Evolutionary conservation across 768 basidiomycete species (phyloP).

Genomic region (Lactarius sp.): DNA sequence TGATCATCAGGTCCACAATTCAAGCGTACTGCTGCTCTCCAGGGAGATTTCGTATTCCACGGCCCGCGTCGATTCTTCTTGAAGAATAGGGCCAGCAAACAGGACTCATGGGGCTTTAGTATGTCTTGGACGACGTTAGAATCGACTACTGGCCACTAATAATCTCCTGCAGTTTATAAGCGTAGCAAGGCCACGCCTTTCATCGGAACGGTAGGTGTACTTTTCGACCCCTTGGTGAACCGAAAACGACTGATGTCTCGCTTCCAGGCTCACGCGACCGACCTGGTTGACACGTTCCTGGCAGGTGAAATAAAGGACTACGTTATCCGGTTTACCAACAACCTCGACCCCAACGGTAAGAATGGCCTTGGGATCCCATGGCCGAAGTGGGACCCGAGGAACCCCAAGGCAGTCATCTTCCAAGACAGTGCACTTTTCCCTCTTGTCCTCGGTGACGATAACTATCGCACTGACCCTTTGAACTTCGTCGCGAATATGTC

Average conservation of each 20-base stretch:
- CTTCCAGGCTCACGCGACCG: slow-evolving; percentile 8
- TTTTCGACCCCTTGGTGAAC: neutral
- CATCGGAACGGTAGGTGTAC: slow-evolving; percentile 17
- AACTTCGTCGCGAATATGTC: slow-evolving; percentile 20
- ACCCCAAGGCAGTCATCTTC: slow-evolving; percentile 19
- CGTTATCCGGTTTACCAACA: slow-evolving; percentile 20
- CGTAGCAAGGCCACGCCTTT: slow-evolving; percentile 17
- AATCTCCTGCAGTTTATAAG: slow-evolving; percentile 12
- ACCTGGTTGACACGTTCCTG: slow-evolving; percentile 13
- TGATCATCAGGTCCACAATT: slow-evolving; percentile 16
- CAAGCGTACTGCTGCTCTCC: slow-evolving; percentile 21
- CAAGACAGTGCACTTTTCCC: slow-evolving; percentile 10
- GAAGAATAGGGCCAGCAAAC: slow-evolving; percentile 9
- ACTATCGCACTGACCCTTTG: slow-evolving; percentile 14
- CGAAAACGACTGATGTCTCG: neutral
- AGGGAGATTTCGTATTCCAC: slow-evolving; percentile 25
- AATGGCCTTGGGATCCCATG: slow-evolving; percentile 11
- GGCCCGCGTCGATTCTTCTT: slow-evolving; percentile 22
- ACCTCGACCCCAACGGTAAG: slow-evolving; percentile 22
- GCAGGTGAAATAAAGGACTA: slow-evolving; percentile 22
- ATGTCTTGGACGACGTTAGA: neutral
- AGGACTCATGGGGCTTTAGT: slow-evolving; percentile 24
- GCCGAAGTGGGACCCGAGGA: slow-evolving; percentile 18
- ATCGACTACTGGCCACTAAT: too few relatives aligned
- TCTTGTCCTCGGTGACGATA: slow-evolving; percentile 10